These are phyloP conservation scores for Penicillium samsonianum DNA, from an alignment of 495 filamentous ascomycete genomes.

Conservation along the genomic window DNA sequence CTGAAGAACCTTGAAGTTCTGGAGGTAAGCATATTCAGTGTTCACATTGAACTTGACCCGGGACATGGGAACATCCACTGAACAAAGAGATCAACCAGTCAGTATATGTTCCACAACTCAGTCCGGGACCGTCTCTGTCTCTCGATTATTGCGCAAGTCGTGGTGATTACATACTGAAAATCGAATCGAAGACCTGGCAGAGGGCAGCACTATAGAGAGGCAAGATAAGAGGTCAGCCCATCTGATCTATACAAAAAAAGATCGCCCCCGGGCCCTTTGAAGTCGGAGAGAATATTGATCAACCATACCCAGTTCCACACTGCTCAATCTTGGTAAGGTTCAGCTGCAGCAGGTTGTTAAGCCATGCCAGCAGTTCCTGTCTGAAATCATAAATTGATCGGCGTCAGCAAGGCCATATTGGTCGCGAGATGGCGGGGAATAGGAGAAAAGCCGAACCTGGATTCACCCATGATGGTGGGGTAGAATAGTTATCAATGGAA, in stretches of 20 bases:
- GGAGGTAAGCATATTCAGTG: conserved; percentile 93
- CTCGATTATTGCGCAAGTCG: neutral
- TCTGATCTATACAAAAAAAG: neutral
- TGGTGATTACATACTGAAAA: conserved; percentile 67
- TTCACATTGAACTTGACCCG: conserved; percentile 98
- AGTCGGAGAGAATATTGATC: conserved; percentile 29
- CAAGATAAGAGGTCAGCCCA: conserved; percentile 22
- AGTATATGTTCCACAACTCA: conserved; percentile 14
- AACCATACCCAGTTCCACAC: conserved; percentile 92
- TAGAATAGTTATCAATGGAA: conserved; percentile 24
- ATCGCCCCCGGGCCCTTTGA: neutral
- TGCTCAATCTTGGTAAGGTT: conserved; percentile 99
- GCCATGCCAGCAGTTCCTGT: conserved; percentile 94
- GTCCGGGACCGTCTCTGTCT: neutral
- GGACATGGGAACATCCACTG: conserved; percentile 91
- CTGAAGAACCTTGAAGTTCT: conserved; percentile 96
- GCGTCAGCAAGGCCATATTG: conserved; percentile 4
- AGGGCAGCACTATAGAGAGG: conserved; percentile 74
- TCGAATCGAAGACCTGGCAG: conserved; percentile 96
- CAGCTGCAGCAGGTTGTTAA: conserved; percentile 95
- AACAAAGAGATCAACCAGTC: conserved; percentile 22
- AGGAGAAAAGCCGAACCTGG: conserved; percentile 45
- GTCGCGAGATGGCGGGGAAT: conserved; percentile 17
- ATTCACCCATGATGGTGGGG: conserved; percentile 60
- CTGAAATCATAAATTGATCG: conserved; percentile 46